Conservation (phyloP, 305 asterid species). For the Fraxinus floribunda region DNA sequence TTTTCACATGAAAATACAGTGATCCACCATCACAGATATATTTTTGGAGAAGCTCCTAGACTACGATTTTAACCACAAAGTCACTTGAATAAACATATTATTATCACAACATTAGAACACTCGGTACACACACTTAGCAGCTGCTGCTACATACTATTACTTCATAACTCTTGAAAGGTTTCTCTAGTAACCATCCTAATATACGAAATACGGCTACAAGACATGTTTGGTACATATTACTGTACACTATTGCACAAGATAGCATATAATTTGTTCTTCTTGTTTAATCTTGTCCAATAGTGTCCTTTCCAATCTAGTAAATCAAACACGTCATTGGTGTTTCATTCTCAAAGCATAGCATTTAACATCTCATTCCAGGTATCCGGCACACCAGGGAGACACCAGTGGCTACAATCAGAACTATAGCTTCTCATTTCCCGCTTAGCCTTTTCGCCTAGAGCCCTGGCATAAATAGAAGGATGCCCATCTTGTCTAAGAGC, state of each 20-base stretch:
- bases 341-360: slow-evolving; percentile 46
- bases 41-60: background rate
- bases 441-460: slow-evolving; percentile 47
- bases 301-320: too few species aligned
- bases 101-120: background rate
- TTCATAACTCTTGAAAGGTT: background rate
- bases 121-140: background rate
- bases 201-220: background rate
- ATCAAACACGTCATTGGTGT: background rate
- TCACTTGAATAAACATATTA: background rate
- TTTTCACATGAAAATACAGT: slow-evolving; percentile 9
- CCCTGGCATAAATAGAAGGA: slow-evolving; percentile 71
- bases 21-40: background rate
- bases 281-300: background rate
- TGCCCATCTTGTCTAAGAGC: slow-evolving; percentile 70
- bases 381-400: slow-evolving; percentile 90
- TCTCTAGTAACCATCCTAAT: background rate
- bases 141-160: background rate
- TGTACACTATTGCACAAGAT: background rate
- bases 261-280: background rate
- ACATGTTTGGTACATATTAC: background rate
- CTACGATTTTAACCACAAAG: background rate
- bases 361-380: slow-evolving; percentile 75
- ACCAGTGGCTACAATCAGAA: slow-evolving; percentile 93
- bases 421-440: slow-evolving; percentile 37